Base-by-base conservation (phyloP, 345 rosid species). In the Geranium brycei region DNA sequence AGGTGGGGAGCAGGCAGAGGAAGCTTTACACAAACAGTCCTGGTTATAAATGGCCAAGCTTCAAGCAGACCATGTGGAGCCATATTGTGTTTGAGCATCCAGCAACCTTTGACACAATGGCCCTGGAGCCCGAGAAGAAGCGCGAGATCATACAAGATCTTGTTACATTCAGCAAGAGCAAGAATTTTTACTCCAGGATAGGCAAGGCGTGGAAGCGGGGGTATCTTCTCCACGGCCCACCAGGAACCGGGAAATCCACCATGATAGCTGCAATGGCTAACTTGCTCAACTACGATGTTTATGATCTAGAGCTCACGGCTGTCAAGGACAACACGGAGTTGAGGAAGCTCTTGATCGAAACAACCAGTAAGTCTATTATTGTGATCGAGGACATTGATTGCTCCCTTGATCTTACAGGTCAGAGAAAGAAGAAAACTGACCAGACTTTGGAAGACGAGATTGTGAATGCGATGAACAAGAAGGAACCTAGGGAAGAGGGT, bases 1-100 rank as follows among this genome's bases (percentile, higher is more conserved):
- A 62, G 66, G 71, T 65, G 28, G 67, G 64, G 8, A 76, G 76
- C 17, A 69, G 82, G 73, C 81, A 83, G 62, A 78, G 87, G 74
- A 83, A 80, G 77, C 84, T 83, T 62, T 83, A 78, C 51, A 83
- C 84, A 0, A 83, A 83, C 8, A 75, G 82, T 62, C 76, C 87
- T 19, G 79, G 77, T 19, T 69, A 74, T 55, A 83, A 74, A 59
- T 82, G 84, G 84, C 78, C 80, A 5, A 72, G 77, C 73, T 67
- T 62, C 73, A 80, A 70, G 73, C 79, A 74, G 63, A 74, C 81
- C 11, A 70, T 72, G 79, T 80, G 84, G 84, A 77, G 79, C 64
- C 79, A 80, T 64, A 71, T 77, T 35, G 74, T 65, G 51, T 80
- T 80, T 60, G 80, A 80, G 69, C 81, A 80, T 68, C 84, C 84